Evolutionary conservation across 371 early-diverging fungal genomes (phyloP).

Genomic region (Fennellomyces sp.): DNA sequence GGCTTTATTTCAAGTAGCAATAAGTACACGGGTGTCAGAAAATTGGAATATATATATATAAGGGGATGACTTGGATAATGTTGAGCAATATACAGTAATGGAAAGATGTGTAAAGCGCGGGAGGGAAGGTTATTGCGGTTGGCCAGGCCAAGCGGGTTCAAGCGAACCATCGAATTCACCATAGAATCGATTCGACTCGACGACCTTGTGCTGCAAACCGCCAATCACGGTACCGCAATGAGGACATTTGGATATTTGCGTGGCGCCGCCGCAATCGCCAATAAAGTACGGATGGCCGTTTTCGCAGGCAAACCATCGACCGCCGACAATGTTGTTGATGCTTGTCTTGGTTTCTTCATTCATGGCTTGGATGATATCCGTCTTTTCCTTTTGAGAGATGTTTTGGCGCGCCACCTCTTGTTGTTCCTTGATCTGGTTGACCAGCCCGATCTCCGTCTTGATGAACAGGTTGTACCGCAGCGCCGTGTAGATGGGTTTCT

Average conservation of each 20-base stretch:
- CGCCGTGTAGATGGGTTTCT: conserved; percentile 41
- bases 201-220: conserved; percentile 42
- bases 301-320: conserved; percentile 55
- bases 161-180: conserved; percentile 55
- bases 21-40: too few relatives aligned
- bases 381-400: conserved; percentile 29
- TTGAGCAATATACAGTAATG: too few relatives aligned
- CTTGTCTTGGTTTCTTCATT: conserved; percentile 33
- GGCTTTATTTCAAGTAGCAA: too few relatives aligned
- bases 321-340: conserved; percentile 46
- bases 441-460: conserved; percentile 42
- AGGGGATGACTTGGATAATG: too few relatives aligned
- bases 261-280: conserved; percentile 58
- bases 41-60: too few relatives aligned
- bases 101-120: neutral
- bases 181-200: conserved; percentile 50
- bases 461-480: conserved; percentile 43
- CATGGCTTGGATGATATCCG: conserved; percentile 49
- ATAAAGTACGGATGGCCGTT: conserved; percentile 41
- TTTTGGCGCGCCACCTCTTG: conserved; percentile 29
- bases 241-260: conserved; percentile 45
- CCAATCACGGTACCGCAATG: conserved; percentile 49
- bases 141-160: conserved; percentile 53
- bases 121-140: conserved; percentile 4
- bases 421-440: conserved; percentile 43